Evolutionary conservation across 768 basidiomycete species (phyloP).

Genomic region (Glaciozyma martinii): DNA sequence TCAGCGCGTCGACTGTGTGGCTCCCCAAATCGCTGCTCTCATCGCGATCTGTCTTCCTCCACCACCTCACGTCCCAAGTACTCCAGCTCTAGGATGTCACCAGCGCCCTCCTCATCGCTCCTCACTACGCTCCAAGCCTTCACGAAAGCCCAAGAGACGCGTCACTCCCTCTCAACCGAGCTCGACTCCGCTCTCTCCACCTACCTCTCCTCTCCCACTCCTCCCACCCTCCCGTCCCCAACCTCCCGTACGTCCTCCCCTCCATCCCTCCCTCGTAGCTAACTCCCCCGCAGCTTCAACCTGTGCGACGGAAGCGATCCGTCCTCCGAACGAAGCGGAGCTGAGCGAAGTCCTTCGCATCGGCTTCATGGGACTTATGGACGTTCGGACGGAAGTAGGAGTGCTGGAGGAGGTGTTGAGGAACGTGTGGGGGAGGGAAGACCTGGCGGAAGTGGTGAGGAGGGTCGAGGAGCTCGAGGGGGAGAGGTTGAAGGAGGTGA

Average conservation of each 20-base stretch:
- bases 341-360: constrained; percentile 20
- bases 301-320: constrained; percentile 14
- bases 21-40: too few species aligned
- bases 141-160: constrained; percentile 10
- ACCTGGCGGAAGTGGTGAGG: constrained; percentile 2
- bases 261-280: not conserved
- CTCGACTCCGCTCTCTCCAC: constrained; percentile 14
- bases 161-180: constrained; percentile 12
- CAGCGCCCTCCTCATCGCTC: not conserved
- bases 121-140: constrained; percentile 7
- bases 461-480: constrained; percentile 16
- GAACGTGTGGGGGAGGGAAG: not conserved
- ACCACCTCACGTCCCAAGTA: too few species aligned
- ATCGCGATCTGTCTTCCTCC: too few species aligned
- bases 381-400: constrained; percentile 15
- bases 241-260: not conserved
- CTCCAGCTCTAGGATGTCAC: not conserved
- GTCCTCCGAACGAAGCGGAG: constrained; percentile 10
- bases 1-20: too few species aligned
- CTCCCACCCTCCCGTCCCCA: not conserved
- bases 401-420: not conserved
- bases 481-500: constrained; percentile 15
- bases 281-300: not conserved
- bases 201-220: constrained; percentile 4
- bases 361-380: constrained; percentile 17